Percentiles rank a stretch among this genome's conserved stretches.
Conservation (phyloP, 2,329 filamentous ascomycete genomes). For the Pseudodiploospora longispora region DNA sequence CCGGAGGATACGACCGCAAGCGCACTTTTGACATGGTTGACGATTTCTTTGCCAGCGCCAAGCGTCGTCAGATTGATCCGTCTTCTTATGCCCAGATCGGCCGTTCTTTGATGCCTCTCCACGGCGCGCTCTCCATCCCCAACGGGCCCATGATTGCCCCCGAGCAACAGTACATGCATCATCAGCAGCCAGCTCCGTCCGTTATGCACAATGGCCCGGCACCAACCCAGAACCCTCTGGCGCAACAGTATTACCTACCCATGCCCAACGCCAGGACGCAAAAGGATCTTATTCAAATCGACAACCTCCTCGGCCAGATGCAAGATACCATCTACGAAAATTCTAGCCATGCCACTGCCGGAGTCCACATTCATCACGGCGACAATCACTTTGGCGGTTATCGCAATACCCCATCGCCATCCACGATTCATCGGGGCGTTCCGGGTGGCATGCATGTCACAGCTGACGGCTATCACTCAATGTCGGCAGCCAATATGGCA, state of each 20-base stretch:
- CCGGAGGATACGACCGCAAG: slow-evolving; percentile 59
- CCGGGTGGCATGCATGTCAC: slow-evolving; percentile 23
- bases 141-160: slow-evolving; percentile 36
- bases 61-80: slow-evolving; percentile 84
- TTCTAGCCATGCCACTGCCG: slow-evolving; percentile 71
- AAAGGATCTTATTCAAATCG: slow-evolving; percentile 86
- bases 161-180: slow-evolving; percentile 44
- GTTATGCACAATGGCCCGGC: slow-evolving; percentile 46
- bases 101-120: slow-evolving; percentile 75
- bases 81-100: slow-evolving; percentile 86
- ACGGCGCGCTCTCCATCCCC: slow-evolving; percentile 59
- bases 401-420: slow-evolving; percentile 49
- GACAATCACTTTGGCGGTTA: slow-evolving; percentile 55
- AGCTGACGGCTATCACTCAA: slow-evolving; percentile 30
- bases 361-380: slow-evolving; percentile 66
- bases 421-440: slow-evolving; percentile 31
- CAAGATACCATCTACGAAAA: slow-evolving; percentile 94
- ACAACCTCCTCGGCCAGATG: slow-evolving; percentile 92
- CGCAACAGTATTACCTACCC: slow-evolving; percentile 77
- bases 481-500: slow-evolving; percentile 48
- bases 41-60: slow-evolving; percentile 89
- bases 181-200: slow-evolving; percentile 31
- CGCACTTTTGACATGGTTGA: slow-evolving; percentile 82
- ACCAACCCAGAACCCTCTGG: slow-evolving; percentile 48
- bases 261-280: slow-evolving; percentile 87